Evolutionary conservation across 306 rosid genomes (phyloP).

Genomic region (Castanea mollissima): DNA sequence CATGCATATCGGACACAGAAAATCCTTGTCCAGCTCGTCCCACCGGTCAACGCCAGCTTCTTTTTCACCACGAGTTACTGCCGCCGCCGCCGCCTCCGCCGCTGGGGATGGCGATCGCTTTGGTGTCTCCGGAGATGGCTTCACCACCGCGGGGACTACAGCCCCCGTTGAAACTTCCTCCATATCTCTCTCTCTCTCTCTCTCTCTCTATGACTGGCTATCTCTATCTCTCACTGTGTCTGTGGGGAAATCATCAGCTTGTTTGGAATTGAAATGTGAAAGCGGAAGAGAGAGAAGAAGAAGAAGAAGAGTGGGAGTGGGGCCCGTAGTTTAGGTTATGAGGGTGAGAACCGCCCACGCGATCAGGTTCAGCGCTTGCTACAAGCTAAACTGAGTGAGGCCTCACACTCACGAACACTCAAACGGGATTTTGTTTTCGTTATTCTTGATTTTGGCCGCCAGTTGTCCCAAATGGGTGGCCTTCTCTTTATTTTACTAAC

Average conservation of each 20-base stretch:
- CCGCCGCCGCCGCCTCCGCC: neutral
- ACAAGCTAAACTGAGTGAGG: no score
- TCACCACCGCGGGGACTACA: neutral
- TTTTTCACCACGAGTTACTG: conserved; percentile 1
- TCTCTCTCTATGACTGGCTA: neutral
- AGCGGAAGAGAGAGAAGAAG: neutral
- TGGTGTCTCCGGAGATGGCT: neutral
- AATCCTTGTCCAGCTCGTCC: conserved; percentile 69
- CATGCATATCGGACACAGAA: conserved; percentile 96
- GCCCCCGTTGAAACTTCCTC: conserved; percentile 3
- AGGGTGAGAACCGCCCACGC: conserved; percentile 26
- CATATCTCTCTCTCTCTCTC: neutral
- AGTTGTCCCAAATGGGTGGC: no score
- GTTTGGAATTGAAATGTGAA: neutral
- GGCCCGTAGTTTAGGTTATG: conserved; percentile 14
- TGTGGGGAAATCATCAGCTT: no score
- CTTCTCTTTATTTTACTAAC: no score
- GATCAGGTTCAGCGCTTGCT: neutral
- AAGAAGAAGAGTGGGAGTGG: neutral
- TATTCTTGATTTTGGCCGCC: no score
- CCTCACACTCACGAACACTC: no score
- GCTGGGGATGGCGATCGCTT: conserved; percentile 2
- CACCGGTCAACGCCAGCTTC: conserved; percentile 5
- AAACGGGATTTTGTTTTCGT: no score
- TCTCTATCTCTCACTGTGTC: neutral